Percentiles rank a stretch among this genome's conserved stretches.
phyloP scores from a whole-genome alignment of 768 basidiomycete genomes.

The Lactarius indigo region DNA sequence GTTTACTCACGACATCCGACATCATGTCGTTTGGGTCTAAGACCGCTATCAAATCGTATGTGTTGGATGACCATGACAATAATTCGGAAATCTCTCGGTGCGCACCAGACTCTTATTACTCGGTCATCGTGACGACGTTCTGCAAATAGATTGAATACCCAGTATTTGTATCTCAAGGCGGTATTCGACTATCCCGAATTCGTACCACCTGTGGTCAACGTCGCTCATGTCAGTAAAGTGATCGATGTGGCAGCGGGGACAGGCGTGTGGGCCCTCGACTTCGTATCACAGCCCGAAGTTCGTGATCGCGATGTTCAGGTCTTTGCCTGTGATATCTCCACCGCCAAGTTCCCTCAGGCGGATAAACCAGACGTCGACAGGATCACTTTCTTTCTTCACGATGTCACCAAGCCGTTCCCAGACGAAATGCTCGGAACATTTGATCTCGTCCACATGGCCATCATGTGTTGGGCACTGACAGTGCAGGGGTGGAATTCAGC shows the following conservation, averaged over 20 bases:
- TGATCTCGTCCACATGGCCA: slow-evolving; percentile 1
- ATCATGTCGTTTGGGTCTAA: not conserved
- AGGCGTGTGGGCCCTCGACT: slow-evolving; percentile 7
- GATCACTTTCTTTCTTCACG: slow-evolving; percentile 4
- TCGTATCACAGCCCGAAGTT: not conserved
- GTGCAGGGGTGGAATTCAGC: slow-evolving; percentile 1
- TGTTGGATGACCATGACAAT: not conserved
- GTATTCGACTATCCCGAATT: not conserved
- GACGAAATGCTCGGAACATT: slow-evolving; percentile 11
- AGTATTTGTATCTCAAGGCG: not conserved
- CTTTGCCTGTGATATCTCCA: slow-evolving; percentile 11
- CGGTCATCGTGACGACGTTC: not conserved
- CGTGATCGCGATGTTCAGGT: slow-evolving; percentile 9
- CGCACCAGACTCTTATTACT: not conserved
- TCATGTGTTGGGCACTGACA: not conserved
- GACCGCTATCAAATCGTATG: not conserved
- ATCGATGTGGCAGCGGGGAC: slow-evolving; percentile 6
- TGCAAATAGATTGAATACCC: not conserved
- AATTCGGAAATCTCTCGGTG: slow-evolving; percentile 3
- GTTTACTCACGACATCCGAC: not conserved
- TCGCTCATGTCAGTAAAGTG: not conserved
- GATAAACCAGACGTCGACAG: not conserved
- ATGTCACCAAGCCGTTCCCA: slow-evolving; percentile 3
- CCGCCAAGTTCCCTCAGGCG: not conserved
- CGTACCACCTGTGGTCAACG: slow-evolving; percentile 1